phyloP scores from a whole-genome alignment of 2,329 filamentous ascomycete genomes.

The Colletotrichum australisinense region DNA sequence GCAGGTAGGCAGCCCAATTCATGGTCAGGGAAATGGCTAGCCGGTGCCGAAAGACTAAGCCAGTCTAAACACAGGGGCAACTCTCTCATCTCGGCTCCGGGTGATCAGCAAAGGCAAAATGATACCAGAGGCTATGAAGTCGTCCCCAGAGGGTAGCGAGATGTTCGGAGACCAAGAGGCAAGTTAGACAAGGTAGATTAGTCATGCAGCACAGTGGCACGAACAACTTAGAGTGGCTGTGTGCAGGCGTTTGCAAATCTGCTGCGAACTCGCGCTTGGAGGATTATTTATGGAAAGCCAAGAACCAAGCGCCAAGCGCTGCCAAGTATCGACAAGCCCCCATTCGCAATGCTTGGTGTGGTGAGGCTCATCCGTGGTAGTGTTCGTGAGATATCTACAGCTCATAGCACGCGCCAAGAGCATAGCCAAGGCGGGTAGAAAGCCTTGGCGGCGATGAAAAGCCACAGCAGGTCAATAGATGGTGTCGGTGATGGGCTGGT shows the following conservation, averaged over 20 bases:
- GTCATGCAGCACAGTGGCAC: neutral
- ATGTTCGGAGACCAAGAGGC: neutral
- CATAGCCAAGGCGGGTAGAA: slow-evolving; percentile 12
- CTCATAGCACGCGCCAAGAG: neutral
- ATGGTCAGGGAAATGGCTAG: neutral
- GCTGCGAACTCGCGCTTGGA: neutral
- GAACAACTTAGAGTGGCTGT: neutral
- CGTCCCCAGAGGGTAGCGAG: no score
- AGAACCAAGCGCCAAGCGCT: slow-evolving; percentile 28
- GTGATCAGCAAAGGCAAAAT: slow-evolving; percentile 13
- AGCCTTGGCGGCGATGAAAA: slow-evolving; percentile 11
- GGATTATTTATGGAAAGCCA: slow-evolving; percentile 8
- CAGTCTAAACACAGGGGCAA: slow-evolving; percentile 19
- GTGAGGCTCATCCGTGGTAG: neutral
- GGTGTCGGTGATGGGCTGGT: neutral
- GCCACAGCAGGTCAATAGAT: neutral
- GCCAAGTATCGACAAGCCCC: slow-evolving; percentile 10
- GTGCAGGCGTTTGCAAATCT: neutral
- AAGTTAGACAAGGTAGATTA: neutral
- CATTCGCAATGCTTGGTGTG: slow-evolving; percentile 11
- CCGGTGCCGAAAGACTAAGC: neutral
- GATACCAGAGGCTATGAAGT: neutral
- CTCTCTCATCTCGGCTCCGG: slow-evolving; percentile 25
- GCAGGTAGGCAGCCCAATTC: neutral
- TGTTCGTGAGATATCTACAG: neutral